Evolutionary conservation across 768 basidiomycete species (phyloP).

Genomic region (Daedaleopsis nitida): DNA sequence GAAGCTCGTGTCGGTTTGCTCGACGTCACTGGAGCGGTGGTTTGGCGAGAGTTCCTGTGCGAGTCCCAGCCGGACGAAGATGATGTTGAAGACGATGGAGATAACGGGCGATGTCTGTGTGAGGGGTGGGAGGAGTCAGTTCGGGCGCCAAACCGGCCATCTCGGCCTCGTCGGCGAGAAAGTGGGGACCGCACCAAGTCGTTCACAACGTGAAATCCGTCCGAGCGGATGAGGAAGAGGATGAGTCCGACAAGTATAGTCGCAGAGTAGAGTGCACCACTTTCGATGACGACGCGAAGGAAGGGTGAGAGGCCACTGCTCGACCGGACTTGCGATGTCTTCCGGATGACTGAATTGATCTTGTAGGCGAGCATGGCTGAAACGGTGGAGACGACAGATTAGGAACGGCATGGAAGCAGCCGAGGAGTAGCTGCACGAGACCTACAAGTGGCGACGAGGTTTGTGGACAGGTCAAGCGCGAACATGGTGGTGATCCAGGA

Average conservation of each 20-base stretch:
- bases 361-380: slow-evolving; percentile 8
- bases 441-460: slow-evolving; percentile 8
- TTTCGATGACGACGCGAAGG: slow-evolving; percentile 13
- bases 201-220: slow-evolving; percentile 6
- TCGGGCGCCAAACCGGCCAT: background rate
- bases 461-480: slow-evolving; percentile 24
- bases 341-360: slow-evolving; percentile 6
- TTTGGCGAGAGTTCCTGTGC: background rate
- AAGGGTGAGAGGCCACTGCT: slow-evolving; percentile 6
- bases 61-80: slow-evolving; percentile 40
- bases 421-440: no score
- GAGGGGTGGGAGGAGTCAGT: background rate
- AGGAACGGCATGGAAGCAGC: no score
- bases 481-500: slow-evolving; percentile 39
- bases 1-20: background rate
- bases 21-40: background rate
- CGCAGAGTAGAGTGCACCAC: slow-evolving; percentile 11
- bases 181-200: slow-evolving; percentile 8
- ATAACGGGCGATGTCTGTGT: slow-evolving; percentile 40
- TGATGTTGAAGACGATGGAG: slow-evolving; percentile 45
- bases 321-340: slow-evolving; percentile 3
- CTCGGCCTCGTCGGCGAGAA: background rate
- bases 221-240: slow-evolving; percentile 7
- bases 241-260: slow-evolving; percentile 3
- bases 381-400: no score